Evolutionary conservation across 441 rosid species (phyloP).

Genomic region (Pelargonium myrrhifolium): DNA sequence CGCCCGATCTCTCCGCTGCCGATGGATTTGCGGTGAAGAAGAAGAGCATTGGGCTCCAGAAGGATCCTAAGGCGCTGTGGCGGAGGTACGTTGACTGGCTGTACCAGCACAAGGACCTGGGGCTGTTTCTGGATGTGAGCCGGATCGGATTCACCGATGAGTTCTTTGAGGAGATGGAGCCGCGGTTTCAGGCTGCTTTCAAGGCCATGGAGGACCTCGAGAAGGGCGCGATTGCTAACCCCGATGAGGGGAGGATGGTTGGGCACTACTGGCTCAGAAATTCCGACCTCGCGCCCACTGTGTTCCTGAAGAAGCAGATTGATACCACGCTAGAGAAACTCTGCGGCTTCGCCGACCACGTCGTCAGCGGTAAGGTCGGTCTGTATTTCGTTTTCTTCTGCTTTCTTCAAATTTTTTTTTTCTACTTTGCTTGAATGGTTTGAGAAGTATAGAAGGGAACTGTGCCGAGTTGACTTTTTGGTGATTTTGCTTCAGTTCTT

Average conservation of each 20-base stretch:
- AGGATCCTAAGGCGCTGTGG: slow-evolving; percentile 62
- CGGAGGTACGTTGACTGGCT: slow-evolving; percentile 80
- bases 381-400: too few species aligned
- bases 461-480: neutral
- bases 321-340: slow-evolving; percentile 59
- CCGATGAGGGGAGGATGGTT: slow-evolving; percentile 99
- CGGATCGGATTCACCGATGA: slow-evolving; percentile 75
- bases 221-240: slow-evolving; percentile 87
- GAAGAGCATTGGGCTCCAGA: slow-evolving; percentile 43
- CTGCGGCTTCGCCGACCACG: slow-evolving; percentile 57
- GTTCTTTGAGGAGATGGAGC: slow-evolving; percentile 71
- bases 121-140: slow-evolving; percentile 75
- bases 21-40: slow-evolving; percentile 29
- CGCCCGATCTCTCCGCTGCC: too few species aligned
- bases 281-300: slow-evolving; percentile 55
- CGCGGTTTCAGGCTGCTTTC: slow-evolving; percentile 55
- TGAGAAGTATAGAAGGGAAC: neutral
- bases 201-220: slow-evolving; percentile 77
- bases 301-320: slow-evolving; percentile 49
- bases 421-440: too few species aligned
- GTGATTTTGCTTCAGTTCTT: neutral
- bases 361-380: slow-evolving; percentile 81
- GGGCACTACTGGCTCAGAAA: slow-evolving; percentile 93
- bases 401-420: too few species aligned
- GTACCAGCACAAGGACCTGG: slow-evolving; percentile 85